Conservation (phyloP, 495 filamentous ascomycete species). For the Chlorociboria aeruginascens region DNA sequence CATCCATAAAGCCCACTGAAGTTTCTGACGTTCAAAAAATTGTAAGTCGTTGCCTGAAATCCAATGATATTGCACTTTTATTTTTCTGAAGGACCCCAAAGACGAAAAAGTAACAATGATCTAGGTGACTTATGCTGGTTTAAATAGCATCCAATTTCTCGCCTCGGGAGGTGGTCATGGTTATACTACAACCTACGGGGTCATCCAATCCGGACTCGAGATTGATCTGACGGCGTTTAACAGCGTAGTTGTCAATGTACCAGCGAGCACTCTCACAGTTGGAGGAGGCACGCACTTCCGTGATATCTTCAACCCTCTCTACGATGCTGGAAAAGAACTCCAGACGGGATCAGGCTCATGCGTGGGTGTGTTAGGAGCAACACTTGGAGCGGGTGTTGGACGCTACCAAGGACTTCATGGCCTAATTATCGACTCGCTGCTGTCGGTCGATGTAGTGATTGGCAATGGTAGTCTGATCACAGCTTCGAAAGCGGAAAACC, state of each 20-base stretch:
- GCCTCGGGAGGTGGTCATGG: conserved; percentile 26
- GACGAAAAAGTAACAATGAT: too few species aligned
- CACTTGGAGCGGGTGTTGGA: conserved; percentile 45
- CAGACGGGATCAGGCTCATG: conserved; percentile 16
- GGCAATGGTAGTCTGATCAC: conserved; percentile 30
- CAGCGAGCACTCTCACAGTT: background rate
- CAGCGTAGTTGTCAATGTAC: background rate
- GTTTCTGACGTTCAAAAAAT: background rate
- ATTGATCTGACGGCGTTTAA: background rate
- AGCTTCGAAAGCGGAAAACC: conserved; percentile 26
- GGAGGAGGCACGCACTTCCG: background rate
- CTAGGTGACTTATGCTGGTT: too few species aligned
- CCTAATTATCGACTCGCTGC: conserved; percentile 40
- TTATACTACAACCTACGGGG: conserved; percentile 9
- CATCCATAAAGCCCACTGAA: background rate
- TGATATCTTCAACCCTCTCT: background rate
- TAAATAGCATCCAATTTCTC: conserved; percentile 23
- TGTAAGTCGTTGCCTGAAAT: background rate
- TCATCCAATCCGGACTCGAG: conserved; percentile 2
- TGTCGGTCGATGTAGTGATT: conserved; percentile 35
- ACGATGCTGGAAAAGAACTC: background rate
- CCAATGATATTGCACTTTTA: too few species aligned
- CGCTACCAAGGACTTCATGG: conserved; percentile 37
- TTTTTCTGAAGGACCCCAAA: too few species aligned
- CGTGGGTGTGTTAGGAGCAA: conserved; percentile 42